Conservation (phyloP, 1,284 basidiomycete species). For the Boletus hoseneyae region DNA sequence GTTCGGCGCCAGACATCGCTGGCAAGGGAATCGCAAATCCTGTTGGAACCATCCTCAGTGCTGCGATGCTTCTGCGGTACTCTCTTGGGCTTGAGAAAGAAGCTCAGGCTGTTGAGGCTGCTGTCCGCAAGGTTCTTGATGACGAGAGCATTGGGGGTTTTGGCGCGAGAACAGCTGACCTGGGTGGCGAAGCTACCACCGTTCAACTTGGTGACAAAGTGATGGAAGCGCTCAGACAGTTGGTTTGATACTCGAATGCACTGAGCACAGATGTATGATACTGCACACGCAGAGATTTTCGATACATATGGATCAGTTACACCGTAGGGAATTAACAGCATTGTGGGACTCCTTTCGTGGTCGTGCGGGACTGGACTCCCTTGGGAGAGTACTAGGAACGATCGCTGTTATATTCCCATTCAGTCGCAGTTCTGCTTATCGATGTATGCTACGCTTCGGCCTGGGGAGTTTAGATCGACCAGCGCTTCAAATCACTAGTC, state of each 20-base stretch:
- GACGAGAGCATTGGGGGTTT: slow-evolving; percentile 66
- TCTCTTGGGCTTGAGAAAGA: slow-evolving; percentile 85
- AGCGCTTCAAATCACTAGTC: too few relatives aligned
- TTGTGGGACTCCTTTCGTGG: too few relatives aligned
- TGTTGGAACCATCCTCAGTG: slow-evolving; percentile 95
- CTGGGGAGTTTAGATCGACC: too few relatives aligned
- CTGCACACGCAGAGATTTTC: background rate
- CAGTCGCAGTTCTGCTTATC: too few relatives aligned
- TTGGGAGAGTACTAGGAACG: too few relatives aligned
- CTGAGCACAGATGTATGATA: slow-evolving; percentile 2
- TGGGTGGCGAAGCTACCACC: slow-evolving; percentile 79
- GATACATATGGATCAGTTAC: too few relatives aligned
- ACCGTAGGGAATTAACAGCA: too few relatives aligned
- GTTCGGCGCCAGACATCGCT: slow-evolving; percentile 95
- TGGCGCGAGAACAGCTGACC: slow-evolving; percentile 83
- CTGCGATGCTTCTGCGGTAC: slow-evolving; percentile 93
- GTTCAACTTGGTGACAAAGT: slow-evolving; percentile 84
- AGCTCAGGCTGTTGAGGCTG: slow-evolving; percentile 83
- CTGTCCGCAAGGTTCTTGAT: slow-evolving; percentile 90
- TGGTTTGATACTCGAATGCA: slow-evolving; percentile 43
- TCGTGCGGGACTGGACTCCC: too few relatives aligned
- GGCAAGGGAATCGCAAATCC: slow-evolving; percentile 96
- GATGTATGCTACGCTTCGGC: too few relatives aligned
- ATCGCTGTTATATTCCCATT: too few relatives aligned
- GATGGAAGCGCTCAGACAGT: slow-evolving; percentile 68